phyloP scores from a whole-genome alignment of 768 basidiomycete species.

The Russula virescens region DNA sequence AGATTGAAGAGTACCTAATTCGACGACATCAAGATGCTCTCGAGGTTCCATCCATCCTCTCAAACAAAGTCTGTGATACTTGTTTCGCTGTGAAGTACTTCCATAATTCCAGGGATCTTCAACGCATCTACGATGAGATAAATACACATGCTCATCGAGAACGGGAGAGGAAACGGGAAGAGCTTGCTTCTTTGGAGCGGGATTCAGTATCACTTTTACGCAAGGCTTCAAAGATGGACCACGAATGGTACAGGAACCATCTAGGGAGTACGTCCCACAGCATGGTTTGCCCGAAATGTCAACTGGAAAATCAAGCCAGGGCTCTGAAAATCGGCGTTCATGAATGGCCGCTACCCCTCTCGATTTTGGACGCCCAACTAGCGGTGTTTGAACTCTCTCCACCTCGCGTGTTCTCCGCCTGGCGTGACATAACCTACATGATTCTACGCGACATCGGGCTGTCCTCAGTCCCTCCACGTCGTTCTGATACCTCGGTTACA shows the following conservation, averaged over 20 bases:
- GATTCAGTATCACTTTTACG: background rate
- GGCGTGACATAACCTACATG: constrained; percentile 9
- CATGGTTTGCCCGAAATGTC: constrained; percentile 1
- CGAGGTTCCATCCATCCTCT: background rate
- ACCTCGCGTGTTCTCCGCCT: constrained; percentile 7
- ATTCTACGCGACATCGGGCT: constrained; percentile 13
- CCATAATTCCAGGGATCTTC: background rate
- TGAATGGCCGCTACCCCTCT: constrained; percentile 16
- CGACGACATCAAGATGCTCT: background rate
- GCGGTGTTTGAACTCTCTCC: constrained; percentile 13
- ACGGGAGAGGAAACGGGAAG: background rate
- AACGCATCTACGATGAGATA: background rate
- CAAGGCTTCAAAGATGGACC: background rate
- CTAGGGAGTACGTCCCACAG: background rate
- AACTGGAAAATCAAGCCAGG: background rate
- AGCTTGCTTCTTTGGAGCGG: background rate
- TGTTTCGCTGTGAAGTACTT: constrained; percentile 15
- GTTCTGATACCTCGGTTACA: background rate
- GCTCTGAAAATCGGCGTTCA: constrained; percentile 1
- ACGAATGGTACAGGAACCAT: background rate
- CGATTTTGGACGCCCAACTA: background rate
- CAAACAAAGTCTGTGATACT: background rate
- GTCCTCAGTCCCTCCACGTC: background rate
- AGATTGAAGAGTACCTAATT: constrained; percentile 13
- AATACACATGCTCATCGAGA: background rate